Evolutionary conservation across 306 rosid genomes (phyloP).

Genomic region (Dicorynia guianensis): DNA sequence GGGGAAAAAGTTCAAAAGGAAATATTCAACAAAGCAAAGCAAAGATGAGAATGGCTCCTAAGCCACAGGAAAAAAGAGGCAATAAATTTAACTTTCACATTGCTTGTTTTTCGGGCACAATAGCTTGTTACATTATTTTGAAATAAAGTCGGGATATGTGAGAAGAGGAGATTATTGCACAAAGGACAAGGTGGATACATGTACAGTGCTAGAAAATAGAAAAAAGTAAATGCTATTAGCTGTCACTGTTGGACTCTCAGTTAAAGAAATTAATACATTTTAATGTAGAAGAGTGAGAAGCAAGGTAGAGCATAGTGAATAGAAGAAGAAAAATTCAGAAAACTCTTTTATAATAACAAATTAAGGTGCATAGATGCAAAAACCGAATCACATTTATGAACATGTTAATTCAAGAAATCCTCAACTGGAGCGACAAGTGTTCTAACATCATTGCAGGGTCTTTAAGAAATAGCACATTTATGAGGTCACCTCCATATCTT

Average conservation of each 20-base stretch:
- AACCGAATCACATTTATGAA: neutral
- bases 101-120: no score
- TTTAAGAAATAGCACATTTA: neutral
- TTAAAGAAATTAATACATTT: neutral
- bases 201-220: no score
- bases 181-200: no score
- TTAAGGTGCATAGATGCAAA: neutral
- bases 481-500: constrained; percentile 93
- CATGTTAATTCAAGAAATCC: constrained; percentile 24
- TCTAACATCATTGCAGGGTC: neutral
- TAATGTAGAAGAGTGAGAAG: neutral
- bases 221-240: no score
- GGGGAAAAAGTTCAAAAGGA: constrained; percentile 37
- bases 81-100: no score
- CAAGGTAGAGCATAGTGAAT: neutral
- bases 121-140: no score
- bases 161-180: no score
- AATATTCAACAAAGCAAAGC: constrained; percentile 14
- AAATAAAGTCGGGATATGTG: no score
- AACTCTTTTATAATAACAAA: no score
- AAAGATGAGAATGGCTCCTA: neutral
- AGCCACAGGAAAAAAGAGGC: neutral
- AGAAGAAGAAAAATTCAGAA: constrained; percentile 1
- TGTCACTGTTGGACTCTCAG: no score
- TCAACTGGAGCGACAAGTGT: neutral